Conservation (phyloP, 1,284 basidiomycete genomes). For the Ceratobasidium papillatum region DNA sequence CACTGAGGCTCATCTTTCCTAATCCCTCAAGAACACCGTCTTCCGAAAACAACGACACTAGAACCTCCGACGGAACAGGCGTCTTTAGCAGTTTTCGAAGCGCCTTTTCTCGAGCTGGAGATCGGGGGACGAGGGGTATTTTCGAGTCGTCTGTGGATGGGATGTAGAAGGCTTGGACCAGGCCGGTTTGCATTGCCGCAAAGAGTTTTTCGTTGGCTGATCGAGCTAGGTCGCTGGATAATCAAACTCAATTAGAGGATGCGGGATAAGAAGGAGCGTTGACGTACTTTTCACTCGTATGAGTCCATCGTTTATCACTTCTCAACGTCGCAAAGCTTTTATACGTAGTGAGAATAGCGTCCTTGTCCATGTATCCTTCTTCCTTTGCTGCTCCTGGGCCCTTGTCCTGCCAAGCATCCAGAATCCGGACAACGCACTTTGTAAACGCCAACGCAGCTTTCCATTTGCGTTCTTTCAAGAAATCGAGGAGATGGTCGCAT, state of each 20-base stretch:
- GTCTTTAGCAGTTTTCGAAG: constrained; percentile 65
- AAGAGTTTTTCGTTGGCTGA: constrained; percentile 8
- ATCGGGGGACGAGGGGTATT: neutral
- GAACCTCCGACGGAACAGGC: constrained; percentile 52
- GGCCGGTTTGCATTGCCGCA: neutral
- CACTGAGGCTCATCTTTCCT: constrained; percentile 86
- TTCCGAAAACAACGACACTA: constrained; percentile 70
- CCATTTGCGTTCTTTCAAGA: constrained; percentile 65
- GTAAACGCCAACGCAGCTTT: constrained; percentile 78
- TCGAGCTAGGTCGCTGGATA: constrained; percentile 23
- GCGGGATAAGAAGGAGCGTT: neutral
- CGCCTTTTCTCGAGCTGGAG: constrained; percentile 55
- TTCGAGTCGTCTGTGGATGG: constrained; percentile 55
- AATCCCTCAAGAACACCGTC: constrained; percentile 75
- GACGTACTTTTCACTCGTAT: constrained; percentile 31
- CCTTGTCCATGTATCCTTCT: constrained; percentile 71
- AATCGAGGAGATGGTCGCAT: constrained; percentile 66
- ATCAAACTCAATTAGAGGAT: neutral
- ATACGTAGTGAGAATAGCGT: constrained; percentile 53
- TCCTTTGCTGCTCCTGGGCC: constrained; percentile 60
- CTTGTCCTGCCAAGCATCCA: constrained; percentile 61
- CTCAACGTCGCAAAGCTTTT: constrained; percentile 41
- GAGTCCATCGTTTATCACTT: constrained; percentile 41
- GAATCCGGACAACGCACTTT: constrained; percentile 70
- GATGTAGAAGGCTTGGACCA: constrained; percentile 60